phyloP scores from a whole-genome alignment of 148 eudicot genomes.

The Chenopodium berlandieri region DNA sequence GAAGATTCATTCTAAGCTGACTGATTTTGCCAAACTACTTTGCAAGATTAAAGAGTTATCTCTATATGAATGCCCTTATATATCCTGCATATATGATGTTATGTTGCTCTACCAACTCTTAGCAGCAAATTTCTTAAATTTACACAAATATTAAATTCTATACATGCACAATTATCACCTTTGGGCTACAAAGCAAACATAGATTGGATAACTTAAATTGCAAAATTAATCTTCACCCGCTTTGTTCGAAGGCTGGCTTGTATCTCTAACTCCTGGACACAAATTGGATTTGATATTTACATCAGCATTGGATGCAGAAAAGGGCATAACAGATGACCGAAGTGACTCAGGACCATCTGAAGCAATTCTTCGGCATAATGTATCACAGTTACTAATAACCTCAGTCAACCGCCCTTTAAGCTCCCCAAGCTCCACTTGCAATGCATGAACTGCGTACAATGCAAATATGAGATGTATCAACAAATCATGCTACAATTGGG shows the following conservation, averaged over 20 bases:
- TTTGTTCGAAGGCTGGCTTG: conserved; percentile 23
- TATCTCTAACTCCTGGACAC: conserved; percentile 25
- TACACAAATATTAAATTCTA: too few species aligned
- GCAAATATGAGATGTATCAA: conserved; percentile 13
- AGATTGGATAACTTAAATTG: too few species aligned
- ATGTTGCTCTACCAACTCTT: too few species aligned
- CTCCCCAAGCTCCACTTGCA: conserved; percentile 93
- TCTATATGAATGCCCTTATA: too few species aligned
- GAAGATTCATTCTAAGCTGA: background rate
- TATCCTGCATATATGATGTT: too few species aligned
- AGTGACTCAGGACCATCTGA: conserved; percentile 76
- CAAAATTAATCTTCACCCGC: conserved; percentile 19
- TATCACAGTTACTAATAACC: conserved; percentile 86
- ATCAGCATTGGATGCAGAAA: conserved; percentile 40
- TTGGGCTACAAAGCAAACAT: background rate
- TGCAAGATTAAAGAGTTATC: background rate
- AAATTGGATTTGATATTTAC: conserved; percentile 27
- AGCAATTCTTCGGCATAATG: conserved; percentile 69
- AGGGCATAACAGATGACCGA: conserved; percentile 64
- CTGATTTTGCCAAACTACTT: background rate
- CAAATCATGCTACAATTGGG: background rate
- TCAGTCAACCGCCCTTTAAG: conserved; percentile 89
- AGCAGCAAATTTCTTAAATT: too few species aligned
- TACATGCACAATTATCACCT: background rate
- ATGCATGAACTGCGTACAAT: conserved; percentile 53